Evolutionary conservation across 331 rosid genomes (phyloP).

Genomic region (Phaseolus coccineus): DNA sequence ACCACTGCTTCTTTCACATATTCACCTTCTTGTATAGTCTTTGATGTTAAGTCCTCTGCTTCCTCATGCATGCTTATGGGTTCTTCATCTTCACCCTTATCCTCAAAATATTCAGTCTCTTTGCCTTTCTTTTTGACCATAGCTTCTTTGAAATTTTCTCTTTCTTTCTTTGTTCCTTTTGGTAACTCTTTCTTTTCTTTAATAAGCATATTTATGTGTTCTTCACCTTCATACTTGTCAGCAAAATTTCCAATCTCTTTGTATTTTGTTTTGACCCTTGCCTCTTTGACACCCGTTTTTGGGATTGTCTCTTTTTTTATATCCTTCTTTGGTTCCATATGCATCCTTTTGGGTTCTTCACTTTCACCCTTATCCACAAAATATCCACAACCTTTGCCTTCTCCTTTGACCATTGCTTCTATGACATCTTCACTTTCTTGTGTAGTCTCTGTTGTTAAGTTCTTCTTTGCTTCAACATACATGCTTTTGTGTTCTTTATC

Average conservation of each 20-base stretch:
- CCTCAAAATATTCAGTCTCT: constrained; percentile 8
- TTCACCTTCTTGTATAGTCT: constrained; percentile 13
- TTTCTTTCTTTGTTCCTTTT: constrained; percentile 16
- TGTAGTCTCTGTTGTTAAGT: neutral
- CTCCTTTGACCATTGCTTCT: neutral
- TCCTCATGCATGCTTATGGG: neutral
- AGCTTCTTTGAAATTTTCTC: constrained; percentile 7
- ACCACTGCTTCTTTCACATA: neutral
- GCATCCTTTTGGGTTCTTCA: constrained; percentile 16
- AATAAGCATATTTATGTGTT: neutral
- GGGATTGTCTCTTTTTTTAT: too few relatives aligned
- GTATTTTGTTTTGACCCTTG: neutral
- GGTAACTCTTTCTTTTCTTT: neutral
- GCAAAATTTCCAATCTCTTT: constrained; percentile 17
- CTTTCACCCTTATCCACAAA: neutral
- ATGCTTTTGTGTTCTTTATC: neutral
- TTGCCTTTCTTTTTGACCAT: neutral
- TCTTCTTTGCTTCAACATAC: constrained; percentile 29
- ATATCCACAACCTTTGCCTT: constrained; percentile 12
- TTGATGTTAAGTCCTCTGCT: constrained; percentile 1
- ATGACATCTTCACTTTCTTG: constrained; percentile 6
- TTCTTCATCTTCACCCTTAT: constrained; percentile 24
- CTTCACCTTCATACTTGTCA: constrained; percentile 4
- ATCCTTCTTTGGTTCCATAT: too few relatives aligned
- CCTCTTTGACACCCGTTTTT: too few relatives aligned